Percentiles rank a stretch among this genome's conserved stretches.
phyloP scores from a whole-genome alignment of 192 early-diverging fungal genomes.

The Dissophora ornata region DNA sequence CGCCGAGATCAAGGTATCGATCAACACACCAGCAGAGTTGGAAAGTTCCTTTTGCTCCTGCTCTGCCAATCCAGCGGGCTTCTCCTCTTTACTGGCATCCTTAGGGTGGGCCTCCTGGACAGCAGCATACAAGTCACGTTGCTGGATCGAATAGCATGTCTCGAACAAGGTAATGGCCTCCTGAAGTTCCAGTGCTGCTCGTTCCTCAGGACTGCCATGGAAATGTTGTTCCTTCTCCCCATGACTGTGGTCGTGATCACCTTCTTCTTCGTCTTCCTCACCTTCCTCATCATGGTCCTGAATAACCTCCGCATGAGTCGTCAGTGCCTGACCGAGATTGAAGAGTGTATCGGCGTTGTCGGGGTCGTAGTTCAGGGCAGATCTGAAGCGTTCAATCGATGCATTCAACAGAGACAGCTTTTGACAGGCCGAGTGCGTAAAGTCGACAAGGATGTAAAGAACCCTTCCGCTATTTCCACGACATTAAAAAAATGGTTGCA shows the following conservation, averaged over 20 bases:
- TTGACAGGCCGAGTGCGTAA: conserved; percentile 57
- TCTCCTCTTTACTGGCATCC: conserved; percentile 1
- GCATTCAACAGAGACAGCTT: conserved; percentile 60
- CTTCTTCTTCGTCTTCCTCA: conserved; percentile 60
- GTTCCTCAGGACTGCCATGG: conserved; percentile 60
- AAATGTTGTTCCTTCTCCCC: conserved; percentile 61
- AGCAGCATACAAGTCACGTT: conserved; percentile 54
- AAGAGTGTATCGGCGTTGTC: conserved; percentile 73
- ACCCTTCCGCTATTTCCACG: conserved; percentile 67
- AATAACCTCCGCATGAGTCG: conserved; percentile 65
- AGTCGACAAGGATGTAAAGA: conserved; percentile 66
- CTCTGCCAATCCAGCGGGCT: conserved; percentile 2
- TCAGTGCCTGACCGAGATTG: conserved; percentile 76
- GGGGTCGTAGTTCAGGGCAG: conserved; percentile 56
- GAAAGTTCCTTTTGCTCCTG: conserved; percentile 47
- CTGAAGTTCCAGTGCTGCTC: conserved; percentile 54
- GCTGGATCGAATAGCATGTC: conserved; percentile 59
- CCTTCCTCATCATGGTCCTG: conserved; percentile 61
- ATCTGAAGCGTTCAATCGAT: conserved; percentile 65
- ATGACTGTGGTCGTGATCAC: conserved; percentile 49
- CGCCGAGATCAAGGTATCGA: conserved; percentile 64
- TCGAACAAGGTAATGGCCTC: conserved; percentile 65
- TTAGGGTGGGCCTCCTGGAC: conserved; percentile 25
- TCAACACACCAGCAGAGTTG: conserved; percentile 55
- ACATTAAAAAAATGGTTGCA: background rate